Evolutionary conservation across 2,329 filamentous ascomycete genomes (phyloP), one percentile per base, ranked within the genome.

Genomic region (Ophiosphaerella herpotricha): DNA sequence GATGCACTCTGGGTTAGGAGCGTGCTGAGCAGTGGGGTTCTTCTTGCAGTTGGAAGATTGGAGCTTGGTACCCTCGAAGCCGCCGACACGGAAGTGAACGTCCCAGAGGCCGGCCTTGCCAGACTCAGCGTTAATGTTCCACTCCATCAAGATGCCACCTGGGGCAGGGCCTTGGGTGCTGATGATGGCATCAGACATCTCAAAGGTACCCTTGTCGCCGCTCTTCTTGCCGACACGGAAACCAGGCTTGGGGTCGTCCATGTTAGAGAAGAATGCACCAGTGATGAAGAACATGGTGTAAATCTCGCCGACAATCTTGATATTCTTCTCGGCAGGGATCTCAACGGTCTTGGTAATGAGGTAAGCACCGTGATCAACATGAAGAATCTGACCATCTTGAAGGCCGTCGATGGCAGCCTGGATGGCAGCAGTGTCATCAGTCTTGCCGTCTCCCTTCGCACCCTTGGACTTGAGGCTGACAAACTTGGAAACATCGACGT

Each of bases 1-100:
- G 33, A 87, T 80, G 74, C 91, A 96, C 32, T 84, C 77, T 2
- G 81, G 68, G 56, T 89, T 85, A 58, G 86, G 82, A 3, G 75
- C 72, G 43, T 88, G 85, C 5, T 80, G 81, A 12, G 78, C 75
- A 43, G 81, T 79, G 36, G 89, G 88, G 55, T 86, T 89, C 81
- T 95, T 95, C 71, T 83, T 74, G 78, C 92, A 97, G 47, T 80
- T 86, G 72, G 90, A 82, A 14, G 87, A 88, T 75, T 95, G 90
- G 13, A 97, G 82, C 58, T 89, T 76, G 24, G 92, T 95, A 52
- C 93, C 93, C 4, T 89, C 87, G 46, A 87, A 86, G 37, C 94
- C 94, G 63, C 91, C 93, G 63, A 99, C 84, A 67, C 94, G 90
- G 77, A 94, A 88, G 79, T 99, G 94, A n/a, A 92, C 87, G 66